Evolutionary conservation across 2,329 filamentous ascomycete genomes (phyloP), one percentile per base, ranked within the genome.

Genomic region (Calycina marina): DNA sequence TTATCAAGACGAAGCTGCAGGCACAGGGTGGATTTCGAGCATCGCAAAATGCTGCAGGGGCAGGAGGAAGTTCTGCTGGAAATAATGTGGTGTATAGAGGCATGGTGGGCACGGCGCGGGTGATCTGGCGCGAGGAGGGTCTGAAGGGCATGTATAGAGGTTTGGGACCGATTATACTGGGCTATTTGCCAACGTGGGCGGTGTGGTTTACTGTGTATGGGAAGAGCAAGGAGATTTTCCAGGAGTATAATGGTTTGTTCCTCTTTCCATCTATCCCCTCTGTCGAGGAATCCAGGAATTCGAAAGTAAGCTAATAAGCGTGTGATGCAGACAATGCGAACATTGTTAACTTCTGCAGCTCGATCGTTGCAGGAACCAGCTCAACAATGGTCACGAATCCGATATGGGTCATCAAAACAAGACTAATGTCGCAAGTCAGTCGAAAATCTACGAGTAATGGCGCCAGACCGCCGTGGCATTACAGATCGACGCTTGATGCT

Each of bases 361-460:
- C 90, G 6, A 72, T 98, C 39, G 70, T 85, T 35, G 90, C 88
- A 14, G 90, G 90, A 32, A 85, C 76, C 39, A 93, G 81, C 60
- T 94, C 86, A 44, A 98, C 90, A 4, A 68, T 96, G 41, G 80
- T 78, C 40, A 98, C 90, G 14, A 98, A 96, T 56, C 90, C 90
- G 1, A 98, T 98, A 39, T 98, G 90, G 90, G 90, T 98, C 22
- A 93, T 98, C 61, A 98, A 98, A 60, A 98, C 90, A 30, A 71
- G 90, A 44, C 70, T 98, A 46, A 96, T 96, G 90, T 93, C 90
- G 22, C 90, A 96, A 60, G 79, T 75, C 14, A 75, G 70, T 43
- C 56, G 63, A 22, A 64, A 60, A 39, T 62, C 68, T 42, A 65
- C 58, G 18, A 63, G 59, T 49, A 52, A 67, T 54, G 51, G 54